phyloP scores from a whole-genome alignment of 208 protist genomes.

The Trypanosoma avium region DNA sequence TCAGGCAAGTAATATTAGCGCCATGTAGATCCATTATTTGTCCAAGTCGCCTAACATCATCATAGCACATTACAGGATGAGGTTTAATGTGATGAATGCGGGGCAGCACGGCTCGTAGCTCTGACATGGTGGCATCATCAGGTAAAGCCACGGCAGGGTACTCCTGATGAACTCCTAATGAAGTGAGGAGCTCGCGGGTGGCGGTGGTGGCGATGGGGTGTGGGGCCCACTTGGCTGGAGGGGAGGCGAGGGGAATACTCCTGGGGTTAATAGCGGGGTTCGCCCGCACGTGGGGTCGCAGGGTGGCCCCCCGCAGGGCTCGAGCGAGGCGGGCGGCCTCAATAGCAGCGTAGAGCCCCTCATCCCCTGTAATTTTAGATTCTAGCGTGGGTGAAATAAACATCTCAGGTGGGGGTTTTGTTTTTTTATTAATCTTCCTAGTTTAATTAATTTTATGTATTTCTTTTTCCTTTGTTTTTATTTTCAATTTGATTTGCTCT shows the following conservation, averaged over 20 bases:
- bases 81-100: conserved; percentile 58
- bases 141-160: conserved; percentile 54
- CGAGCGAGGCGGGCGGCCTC: conserved; percentile 59
- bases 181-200: too few species aligned
- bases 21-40: conserved; percentile 40
- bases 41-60: conserved; percentile 51
- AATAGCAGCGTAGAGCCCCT: conserved; percentile 75
- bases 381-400: conserved; percentile 36
- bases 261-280: conserved; percentile 29
- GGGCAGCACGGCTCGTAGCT: conserved; percentile 36
- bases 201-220: too few species aligned
- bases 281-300: conserved; percentile 37
- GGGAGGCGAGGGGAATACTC: conserved; percentile 20
- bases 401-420: too few species aligned
- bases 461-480: neutral
- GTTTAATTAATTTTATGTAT: neutral
- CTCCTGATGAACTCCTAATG: too few species aligned
- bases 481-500: neutral
- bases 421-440: too few species aligned
- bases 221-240: conserved; percentile 22
- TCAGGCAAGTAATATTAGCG: conserved; percentile 23
- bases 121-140: conserved; percentile 33
- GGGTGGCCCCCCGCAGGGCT: conserved; percentile 59
- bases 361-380: conserved; percentile 71
- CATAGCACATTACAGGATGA: conserved; percentile 50